phyloP scores from a whole-genome alignment of 768 basidiomycete genomes.

The Boletus huronensis region DNA sequence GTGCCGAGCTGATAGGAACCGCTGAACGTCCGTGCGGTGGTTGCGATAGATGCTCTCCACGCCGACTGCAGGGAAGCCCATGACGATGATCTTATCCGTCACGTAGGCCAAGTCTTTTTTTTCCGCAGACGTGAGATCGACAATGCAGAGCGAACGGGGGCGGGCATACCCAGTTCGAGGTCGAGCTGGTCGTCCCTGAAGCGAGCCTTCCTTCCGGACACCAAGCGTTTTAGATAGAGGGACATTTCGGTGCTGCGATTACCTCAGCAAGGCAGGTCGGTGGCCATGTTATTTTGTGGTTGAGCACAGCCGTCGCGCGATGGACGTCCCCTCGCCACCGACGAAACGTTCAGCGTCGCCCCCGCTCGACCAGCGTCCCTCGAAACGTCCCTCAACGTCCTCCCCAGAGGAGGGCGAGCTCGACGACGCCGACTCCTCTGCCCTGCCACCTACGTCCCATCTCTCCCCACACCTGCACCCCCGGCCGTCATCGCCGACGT shows the following conservation, averaged over 20 bases:
- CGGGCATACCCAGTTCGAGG: constrained; percentile 63
- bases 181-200: constrained; percentile 65
- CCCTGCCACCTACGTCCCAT: neutral
- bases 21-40: constrained; percentile 66
- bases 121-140: neutral
- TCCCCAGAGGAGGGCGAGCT: constrained; percentile 83
- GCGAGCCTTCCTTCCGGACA: constrained; percentile 79
- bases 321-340: constrained; percentile 10
- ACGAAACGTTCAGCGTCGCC: constrained; percentile 62
- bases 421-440: constrained; percentile 47
- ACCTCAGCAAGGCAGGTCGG: constrained; percentile 10
- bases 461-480: constrained; percentile 19
- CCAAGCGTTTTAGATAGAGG: constrained; percentile 65
- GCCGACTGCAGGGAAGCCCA: constrained; percentile 83
- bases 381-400: constrained; percentile 54
- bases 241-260: constrained; percentile 40
- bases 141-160: constrained; percentile 12
- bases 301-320: constrained; percentile 5
- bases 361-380: constrained; percentile 44
- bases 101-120: constrained; percentile 59
- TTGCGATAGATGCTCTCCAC: constrained; percentile 81
- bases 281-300: neutral
- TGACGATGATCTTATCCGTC: constrained; percentile 70
- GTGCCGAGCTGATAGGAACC: constrained; percentile 71
- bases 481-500: constrained; percentile 32